Percentiles rank a stretch among this genome's conserved stretches.
phyloP scores from a whole-genome alignment of 352 stramenopile genomes.

The Globisporangium spiculum region DNA sequence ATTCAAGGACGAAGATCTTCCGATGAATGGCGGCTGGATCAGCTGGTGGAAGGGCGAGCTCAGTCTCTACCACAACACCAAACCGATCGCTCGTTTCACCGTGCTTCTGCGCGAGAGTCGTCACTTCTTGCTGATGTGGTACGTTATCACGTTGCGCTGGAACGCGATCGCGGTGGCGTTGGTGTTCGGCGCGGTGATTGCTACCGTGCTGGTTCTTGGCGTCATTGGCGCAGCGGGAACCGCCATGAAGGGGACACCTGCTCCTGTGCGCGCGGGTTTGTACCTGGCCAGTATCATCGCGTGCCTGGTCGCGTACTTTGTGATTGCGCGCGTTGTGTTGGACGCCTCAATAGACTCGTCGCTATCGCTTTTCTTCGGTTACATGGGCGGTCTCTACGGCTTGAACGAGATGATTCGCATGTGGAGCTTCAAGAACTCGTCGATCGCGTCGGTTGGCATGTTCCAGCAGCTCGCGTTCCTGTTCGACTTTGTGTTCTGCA shows the following conservation, averaged over 20 bases:
- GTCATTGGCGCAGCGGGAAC: constrained; percentile 33
- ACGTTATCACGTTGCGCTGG: constrained; percentile 75
- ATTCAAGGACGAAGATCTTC: constrained; percentile 60
- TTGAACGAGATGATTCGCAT: constrained; percentile 86
- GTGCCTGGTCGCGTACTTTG: constrained; percentile 44
- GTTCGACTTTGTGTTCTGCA: constrained; percentile 83
- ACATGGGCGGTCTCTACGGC: constrained; percentile 69
- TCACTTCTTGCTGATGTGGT: constrained; percentile 85
- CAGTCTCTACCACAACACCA: constrained; percentile 67
- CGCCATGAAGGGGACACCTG: constrained; percentile 31
- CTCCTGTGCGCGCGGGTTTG: constrained; percentile 42
- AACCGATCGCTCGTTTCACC: constrained; percentile 63
- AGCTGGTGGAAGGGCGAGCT: constrained; percentile 83
- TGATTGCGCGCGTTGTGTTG: constrained; percentile 38
- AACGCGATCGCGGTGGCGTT: constrained; percentile 46
- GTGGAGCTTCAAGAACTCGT: constrained; percentile 72
- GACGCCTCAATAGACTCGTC: constrained; percentile 31
- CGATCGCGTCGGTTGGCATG: constrained; percentile 57
- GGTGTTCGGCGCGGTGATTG: constrained; percentile 51
- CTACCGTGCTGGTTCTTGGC: constrained; percentile 57
- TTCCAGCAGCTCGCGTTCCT: constrained; percentile 84
- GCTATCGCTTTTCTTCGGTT: constrained; percentile 78
- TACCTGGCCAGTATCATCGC: constrained; percentile 49
- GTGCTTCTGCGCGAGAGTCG: constrained; percentile 74
- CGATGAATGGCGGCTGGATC: constrained; percentile 74